phyloP scores from a whole-genome alignment of 352 stramenopile genomes.

The Pythium diclinum region DNA sequence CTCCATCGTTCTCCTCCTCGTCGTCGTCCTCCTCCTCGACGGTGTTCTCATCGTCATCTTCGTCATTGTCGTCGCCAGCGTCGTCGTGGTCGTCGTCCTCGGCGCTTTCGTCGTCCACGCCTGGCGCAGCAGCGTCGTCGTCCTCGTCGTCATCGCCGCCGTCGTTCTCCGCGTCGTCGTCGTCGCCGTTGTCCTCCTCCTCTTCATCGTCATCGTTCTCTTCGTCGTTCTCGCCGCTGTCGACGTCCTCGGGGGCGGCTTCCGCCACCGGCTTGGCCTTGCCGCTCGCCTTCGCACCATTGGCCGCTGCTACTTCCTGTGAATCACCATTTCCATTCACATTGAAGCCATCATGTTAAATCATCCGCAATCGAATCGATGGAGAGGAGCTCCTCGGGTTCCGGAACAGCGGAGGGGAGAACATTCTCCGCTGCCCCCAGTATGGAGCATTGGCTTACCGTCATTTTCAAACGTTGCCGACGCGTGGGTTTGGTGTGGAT shows the following conservation, averaged over 20 bases:
- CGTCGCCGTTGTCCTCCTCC: too few relatives aligned
- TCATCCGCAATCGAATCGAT: background rate
- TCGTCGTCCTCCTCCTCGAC: slow-evolving; percentile 24
- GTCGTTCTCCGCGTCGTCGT: background rate
- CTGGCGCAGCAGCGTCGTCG: slow-evolving; percentile 27
- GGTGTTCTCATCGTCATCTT: slow-evolving; percentile 26
- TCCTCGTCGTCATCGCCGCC: slow-evolving; percentile 38
- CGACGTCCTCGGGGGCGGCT: slow-evolving; percentile 22
- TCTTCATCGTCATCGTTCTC: slow-evolving; percentile 23
- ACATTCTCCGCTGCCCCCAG: background rate
- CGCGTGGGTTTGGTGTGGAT: background rate
- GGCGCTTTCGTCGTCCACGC: slow-evolving; percentile 33
- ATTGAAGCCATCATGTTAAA: background rate
- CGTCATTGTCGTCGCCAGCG: slow-evolving; percentile 25
- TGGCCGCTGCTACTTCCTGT: slow-evolving; percentile 20
- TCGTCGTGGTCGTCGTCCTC: slow-evolving; percentile 39
- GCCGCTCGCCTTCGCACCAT: slow-evolving; percentile 7
- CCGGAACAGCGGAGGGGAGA: background rate
- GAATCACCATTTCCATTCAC: background rate
- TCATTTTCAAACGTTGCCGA: background rate
- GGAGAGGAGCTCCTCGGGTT: background rate
- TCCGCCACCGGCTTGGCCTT: slow-evolving; percentile 24
- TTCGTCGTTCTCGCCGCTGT: slow-evolving; percentile 29
- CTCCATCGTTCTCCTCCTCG: slow-evolving; percentile 33
- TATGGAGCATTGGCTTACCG: background rate